Conservation (phyloP, 495 filamentous ascomycete genomes). For the Trypethelium eluteriae region DNA sequence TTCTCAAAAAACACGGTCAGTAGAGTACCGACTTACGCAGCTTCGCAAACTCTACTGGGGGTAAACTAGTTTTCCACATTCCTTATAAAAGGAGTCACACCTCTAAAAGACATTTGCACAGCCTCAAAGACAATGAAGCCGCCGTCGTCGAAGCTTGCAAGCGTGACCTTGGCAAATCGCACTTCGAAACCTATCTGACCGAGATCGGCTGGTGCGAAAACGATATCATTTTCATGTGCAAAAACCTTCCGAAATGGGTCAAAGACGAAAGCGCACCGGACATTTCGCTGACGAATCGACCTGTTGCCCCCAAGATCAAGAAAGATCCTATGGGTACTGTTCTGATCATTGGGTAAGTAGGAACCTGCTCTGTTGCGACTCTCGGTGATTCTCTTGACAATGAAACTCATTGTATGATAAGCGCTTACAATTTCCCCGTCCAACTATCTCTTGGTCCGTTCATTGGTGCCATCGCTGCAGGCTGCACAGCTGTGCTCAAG, state of each 20-base stretch:
- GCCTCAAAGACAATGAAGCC: constrained; percentile 65
- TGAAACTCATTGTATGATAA: constrained; percentile 24
- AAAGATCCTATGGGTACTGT: constrained; percentile 85
- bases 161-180: constrained; percentile 65
- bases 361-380: not conserved
- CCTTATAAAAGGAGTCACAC: not conserved
- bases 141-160: constrained; percentile 61
- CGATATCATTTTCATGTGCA: constrained; percentile 67
- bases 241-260: constrained; percentile 70
- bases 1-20: constrained; percentile 68
- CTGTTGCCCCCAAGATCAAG: constrained; percentile 65
- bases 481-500: constrained; percentile 83
- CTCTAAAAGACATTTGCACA: constrained; percentile 24
- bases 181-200: constrained; percentile 59
- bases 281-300: constrained; percentile 56
- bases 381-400: not conserved
- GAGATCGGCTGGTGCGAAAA: constrained; percentile 68
- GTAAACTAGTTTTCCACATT: constrained; percentile 36
- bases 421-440: constrained; percentile 85
- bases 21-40: constrained; percentile 75
- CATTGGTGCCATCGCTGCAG: constrained; percentile 84
- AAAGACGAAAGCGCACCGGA: constrained; percentile 71
- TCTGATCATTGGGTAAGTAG: constrained; percentile 70
- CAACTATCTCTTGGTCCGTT: constrained; percentile 70
- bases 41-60: constrained; percentile 92